Conservation (phyloP, 2,329 filamentous ascomycete genomes). For the Colletotrichum simmondsii region DNA sequence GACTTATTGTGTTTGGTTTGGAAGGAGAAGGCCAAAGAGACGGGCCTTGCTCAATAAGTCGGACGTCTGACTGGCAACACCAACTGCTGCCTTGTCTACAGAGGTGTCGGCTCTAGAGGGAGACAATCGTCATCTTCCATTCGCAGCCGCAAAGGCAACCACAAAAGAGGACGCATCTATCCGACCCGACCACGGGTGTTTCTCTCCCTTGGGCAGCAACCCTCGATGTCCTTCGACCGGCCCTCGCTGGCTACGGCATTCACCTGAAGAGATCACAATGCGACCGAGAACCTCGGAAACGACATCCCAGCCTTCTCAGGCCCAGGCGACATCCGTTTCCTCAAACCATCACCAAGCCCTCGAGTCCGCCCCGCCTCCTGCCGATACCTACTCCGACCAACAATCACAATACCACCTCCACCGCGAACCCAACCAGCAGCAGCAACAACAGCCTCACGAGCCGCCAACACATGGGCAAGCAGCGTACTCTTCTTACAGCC, state of each 20-base stretch:
- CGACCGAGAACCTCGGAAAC: constrained; percentile 28
- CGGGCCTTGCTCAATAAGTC: constrained; percentile 5
- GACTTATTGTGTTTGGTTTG: background rate
- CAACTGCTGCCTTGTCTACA: background rate
- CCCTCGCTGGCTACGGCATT: constrained; percentile 23
- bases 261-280: constrained; percentile 24
- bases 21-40: constrained; percentile 2
- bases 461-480: constrained; percentile 4
- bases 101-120: background rate
- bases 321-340: constrained; percentile 19
- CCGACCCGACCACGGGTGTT: constrained; percentile 8
- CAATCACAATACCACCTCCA: constrained; percentile 13
- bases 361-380: constrained; percentile 17
- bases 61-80: background rate
- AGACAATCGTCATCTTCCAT: background rate
- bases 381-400: constrained; percentile 13
- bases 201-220: background rate
- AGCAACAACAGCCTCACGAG: constrained; percentile 10
- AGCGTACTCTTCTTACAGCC: constrained; percentile 15
- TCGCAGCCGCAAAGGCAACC: constrained; percentile 15
- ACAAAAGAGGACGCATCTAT: constrained; percentile 10
- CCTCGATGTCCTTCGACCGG: constrained; percentile 25
- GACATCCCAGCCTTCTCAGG: constrained; percentile 27
- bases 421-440: constrained; percentile 20
- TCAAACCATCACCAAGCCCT: constrained; percentile 28